Conservation (phyloP, 73 alveolate genomes). For the Breviolum minutum region DNA sequence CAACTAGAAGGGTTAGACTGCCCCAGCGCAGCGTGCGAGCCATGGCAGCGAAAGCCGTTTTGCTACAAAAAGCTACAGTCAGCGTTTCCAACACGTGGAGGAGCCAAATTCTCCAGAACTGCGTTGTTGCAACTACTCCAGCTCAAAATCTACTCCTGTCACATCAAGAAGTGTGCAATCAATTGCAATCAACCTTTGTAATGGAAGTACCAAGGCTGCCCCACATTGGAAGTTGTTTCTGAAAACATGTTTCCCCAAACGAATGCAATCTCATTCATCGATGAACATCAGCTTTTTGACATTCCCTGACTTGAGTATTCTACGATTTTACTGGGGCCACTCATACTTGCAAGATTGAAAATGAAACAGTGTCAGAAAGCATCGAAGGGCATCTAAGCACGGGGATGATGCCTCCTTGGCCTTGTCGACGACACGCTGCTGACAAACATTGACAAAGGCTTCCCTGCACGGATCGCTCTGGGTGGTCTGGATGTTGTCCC, state of each 20-base stretch:
- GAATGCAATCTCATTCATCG: too few relatives aligned
- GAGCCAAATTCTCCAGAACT: slow-evolving; percentile 10
- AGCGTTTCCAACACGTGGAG: background rate
- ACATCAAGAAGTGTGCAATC: too few relatives aligned
- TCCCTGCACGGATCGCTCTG: background rate
- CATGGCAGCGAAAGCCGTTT: slow-evolving; percentile 51
- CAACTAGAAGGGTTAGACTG: background rate
- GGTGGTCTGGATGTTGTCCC: background rate
- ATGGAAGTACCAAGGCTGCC: background rate
- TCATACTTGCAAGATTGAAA: too few relatives aligned
- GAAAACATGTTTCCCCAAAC: too few relatives aligned
- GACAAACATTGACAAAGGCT: slow-evolving; percentile 7
- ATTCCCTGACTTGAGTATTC: too few relatives aligned
- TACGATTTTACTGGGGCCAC: too few relatives aligned
- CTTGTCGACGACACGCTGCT: slow-evolving; percentile 44
- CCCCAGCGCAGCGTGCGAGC: slow-evolving; percentile 47
- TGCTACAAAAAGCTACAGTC: background rate
- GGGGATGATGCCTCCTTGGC: slow-evolving; percentile 23
- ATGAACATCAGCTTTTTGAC: too few relatives aligned
- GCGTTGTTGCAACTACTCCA: too few relatives aligned
- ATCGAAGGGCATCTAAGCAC: background rate
- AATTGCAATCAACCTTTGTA: too few relatives aligned
- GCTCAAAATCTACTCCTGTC: too few relatives aligned
- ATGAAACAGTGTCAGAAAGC: background rate
- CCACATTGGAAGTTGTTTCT: background rate